Base-by-base conservation (phyloP, 1,284 basidiomycete genomes). In the Tilletia walkeri region DNA sequence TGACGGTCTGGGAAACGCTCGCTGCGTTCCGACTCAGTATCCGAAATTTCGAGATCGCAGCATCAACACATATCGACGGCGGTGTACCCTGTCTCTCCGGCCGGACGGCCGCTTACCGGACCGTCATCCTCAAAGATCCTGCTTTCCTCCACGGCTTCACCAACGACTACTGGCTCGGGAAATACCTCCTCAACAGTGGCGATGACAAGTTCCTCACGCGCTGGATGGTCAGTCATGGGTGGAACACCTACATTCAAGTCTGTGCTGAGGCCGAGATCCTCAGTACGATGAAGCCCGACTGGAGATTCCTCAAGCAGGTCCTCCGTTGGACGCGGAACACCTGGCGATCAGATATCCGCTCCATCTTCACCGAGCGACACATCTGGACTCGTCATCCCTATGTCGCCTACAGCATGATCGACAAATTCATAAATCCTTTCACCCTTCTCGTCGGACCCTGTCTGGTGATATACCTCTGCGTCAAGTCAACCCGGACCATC, bases 251-350 rank as follows among this genome's bases (percentile, higher is more conserved):
- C 84, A 92, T 94, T 59, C 93, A 95, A 83, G 90, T 90, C 79
- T 94, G 92, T 87, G 89, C 89, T 82, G 92, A 94, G 85, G 92
- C 92, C 16, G 93, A 94, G 85, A 86, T 95, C 50, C 86, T 94
- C 68, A 92, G 90, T 84, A 95, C 93, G 67, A 95, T 94, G 93
- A 95, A 95, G 85, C 93, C 93, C 50, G 92, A 95, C 85, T 95
- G 92, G 93, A 87, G 92, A 67, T 95, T 95, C 86, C 85, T 95
- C 83, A 93, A 94, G 85, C 93, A 95, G 84, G 93, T 95, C 18
- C 85, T 95, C 69, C 86, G 93, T 71, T 95, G 93, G 93, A 95
- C 93, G 16, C 86, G 93, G 75, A 95, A 95, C 85, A 95, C 93
- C 0, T 95, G 93, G 93, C 86, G 93, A 67, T 92, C 91, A 1